Evolutionary conservation across 106 monocot genomes (phyloP), one percentile per base, ranked within the genome.

Genomic region (Cymbidium sinense): DNA sequence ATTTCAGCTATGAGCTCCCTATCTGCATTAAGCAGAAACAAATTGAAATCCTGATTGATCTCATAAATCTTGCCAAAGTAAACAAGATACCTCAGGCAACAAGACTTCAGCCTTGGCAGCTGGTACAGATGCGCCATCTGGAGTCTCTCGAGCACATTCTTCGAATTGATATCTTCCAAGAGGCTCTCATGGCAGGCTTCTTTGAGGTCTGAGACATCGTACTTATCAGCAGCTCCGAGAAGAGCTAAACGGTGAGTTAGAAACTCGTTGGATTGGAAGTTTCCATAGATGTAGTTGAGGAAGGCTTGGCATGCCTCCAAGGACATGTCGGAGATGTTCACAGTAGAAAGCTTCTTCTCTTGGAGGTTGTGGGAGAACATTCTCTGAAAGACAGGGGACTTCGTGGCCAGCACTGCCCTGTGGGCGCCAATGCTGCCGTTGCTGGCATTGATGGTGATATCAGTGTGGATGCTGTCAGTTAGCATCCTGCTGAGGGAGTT

Each of bases 141-240:
- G 11, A 99, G 83, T 83, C 98, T 92, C 70, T 99, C 98, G 0
- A 99, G 88, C 64, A 91, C 98, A 75, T 99, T 99, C 62, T 82
- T 84, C 3, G 84, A 64, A 19, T 90, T 87, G 2, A 99, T 90
- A 67, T 99, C 98, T 65, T 92, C 92, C 8, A 79, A 11, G 5
- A 99, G 87, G 75, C 94, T 94, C 73, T 99, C 92, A 51, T 95
- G 92, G 78, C 98, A 99, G 0, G 94, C 92, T 84, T 87, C 86
- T 62, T 85, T 90, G n/a, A 99, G 83, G 64, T 94, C 94, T 4
- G 72, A 61, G 27, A 99, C 76, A 72, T 94, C 92, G 31, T 99
- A 99, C 89, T 99, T 47, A 55, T 99, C 94, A 0, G 94, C 94
- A 0, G 94, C 98, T 0, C 82, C 44, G 67, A 99, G 87, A 41